Evolutionary conservation across 2,329 filamentous ascomycete genomes (phyloP).

Genomic region (Aspergillus costaricaensis): DNA sequence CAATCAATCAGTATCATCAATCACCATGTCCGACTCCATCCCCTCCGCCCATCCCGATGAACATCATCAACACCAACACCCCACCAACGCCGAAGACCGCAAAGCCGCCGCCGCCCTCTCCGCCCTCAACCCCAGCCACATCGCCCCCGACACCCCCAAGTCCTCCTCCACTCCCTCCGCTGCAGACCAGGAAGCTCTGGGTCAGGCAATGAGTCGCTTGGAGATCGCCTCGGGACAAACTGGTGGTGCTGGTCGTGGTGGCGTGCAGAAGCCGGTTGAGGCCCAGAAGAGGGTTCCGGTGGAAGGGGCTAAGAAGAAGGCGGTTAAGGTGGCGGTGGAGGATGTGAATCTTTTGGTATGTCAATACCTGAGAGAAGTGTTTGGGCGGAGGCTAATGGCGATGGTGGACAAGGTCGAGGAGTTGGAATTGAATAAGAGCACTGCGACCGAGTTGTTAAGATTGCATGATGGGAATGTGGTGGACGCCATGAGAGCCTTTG

Average conservation of each 20-base stretch:
- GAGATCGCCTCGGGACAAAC: constrained; percentile 43
- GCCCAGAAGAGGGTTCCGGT: constrained; percentile 32
- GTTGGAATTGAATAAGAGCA: constrained; percentile 48
- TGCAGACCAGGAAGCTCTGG: constrained; percentile 51
- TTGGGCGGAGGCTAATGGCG: not conserved
- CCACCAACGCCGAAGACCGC: constrained; percentile 52
- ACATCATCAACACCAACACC: constrained; percentile 37
- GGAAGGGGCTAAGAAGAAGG: constrained; percentile 41
- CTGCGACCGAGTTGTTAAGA: constrained; percentile 51
- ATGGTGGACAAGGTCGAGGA: constrained; percentile 42
- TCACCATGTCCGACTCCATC: constrained; percentile 47
- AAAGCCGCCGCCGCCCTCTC: constrained; percentile 54
- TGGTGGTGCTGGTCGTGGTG: not conserved
- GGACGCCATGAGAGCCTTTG: constrained; percentile 46
- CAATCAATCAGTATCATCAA: not conserved
- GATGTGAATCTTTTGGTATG: constrained; percentile 51
- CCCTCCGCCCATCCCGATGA: constrained; percentile 42
- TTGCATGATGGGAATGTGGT: constrained; percentile 48
- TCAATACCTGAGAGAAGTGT: not conserved
- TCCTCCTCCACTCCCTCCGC: constrained; percentile 37
- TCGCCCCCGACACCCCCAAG: constrained; percentile 37
- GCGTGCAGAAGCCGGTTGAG: constrained; percentile 21
- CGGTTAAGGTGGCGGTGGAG: constrained; percentile 48
- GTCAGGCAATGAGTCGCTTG: constrained; percentile 52
- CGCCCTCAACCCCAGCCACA: constrained; percentile 46